A percentile compares a stretch with the other conserved stretches of the same genome.
Evolutionary conservation across 2,329 filamentous ascomycete species (phyloP).

Genomic region (Mollisiaceae sp.): DNA sequence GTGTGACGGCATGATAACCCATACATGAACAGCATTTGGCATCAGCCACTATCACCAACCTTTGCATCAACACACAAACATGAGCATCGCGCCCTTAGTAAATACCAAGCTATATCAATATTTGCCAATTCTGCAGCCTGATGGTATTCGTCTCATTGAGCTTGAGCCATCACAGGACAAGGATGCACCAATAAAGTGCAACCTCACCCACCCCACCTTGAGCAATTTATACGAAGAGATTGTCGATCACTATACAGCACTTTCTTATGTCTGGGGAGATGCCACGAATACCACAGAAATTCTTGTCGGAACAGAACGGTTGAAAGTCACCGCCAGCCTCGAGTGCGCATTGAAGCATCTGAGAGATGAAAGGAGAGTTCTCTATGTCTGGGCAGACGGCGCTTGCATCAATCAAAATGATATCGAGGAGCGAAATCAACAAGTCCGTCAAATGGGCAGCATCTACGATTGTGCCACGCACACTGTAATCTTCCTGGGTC

Average conservation of each 20-base stretch:
- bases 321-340: slow-evolving; percentile 17
- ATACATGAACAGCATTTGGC: too few relatives aligned
- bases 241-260: slow-evolving; percentile 25
- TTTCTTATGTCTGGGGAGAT: slow-evolving; percentile 27
- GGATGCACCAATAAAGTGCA: slow-evolving; percentile 12
- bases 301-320: neutral
- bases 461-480: slow-evolving; percentile 16
- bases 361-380: neutral
- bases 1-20: too few relatives aligned
- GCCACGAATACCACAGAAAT: neutral
- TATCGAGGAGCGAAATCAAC: slow-evolving; percentile 12
- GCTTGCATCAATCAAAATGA: slow-evolving; percentile 23
- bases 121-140: neutral
- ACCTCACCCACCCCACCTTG: slow-evolving; percentile 13
- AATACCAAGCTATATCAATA: neutral
- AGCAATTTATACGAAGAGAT: slow-evolving; percentile 12
- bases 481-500: slow-evolving; percentile 13
- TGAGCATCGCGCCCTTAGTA: neutral
- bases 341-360: slow-evolving; percentile 11
- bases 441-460: slow-evolving; percentile 18
- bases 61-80: neutral
- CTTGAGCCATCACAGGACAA: slow-evolving; percentile 10
- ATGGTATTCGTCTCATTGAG: slow-evolving; percentile 7
- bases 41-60: neutral
- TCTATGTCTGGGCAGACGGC: slow-evolving; percentile 21